These are phyloP conservation scores for Berberis vulgaris DNA, from an alignment of 164 flowering plant species.

Conservation along the genomic window DNA sequence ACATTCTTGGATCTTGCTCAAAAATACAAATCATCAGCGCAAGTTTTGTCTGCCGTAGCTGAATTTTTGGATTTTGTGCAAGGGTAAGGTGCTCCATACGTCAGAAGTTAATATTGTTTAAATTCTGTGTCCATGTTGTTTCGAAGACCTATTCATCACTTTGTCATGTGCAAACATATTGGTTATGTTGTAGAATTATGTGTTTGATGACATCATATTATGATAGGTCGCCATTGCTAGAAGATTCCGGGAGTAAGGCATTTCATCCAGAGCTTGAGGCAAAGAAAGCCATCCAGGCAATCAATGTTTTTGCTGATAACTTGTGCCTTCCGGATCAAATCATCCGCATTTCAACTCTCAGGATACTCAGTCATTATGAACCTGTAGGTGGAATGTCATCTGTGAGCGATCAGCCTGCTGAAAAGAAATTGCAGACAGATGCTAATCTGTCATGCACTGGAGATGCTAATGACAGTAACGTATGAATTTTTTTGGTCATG, in stretches of 20 bases:
- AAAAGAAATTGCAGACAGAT: slow-evolving; percentile 30
- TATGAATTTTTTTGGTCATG: slow-evolving; percentile 15
- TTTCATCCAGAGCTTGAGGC: slow-evolving; percentile 39
- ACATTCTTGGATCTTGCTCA: slow-evolving; percentile 48
- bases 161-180: not conserved
- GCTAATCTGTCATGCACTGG: slow-evolving; percentile 21
- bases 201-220: not conserved
- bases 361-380: slow-evolving; percentile 68
- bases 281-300: slow-evolving; percentile 32
- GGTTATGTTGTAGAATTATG: not conserved
- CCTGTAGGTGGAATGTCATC: slow-evolving; percentile 16
- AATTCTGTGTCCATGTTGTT: no score
- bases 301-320: slow-evolving; percentile 52
- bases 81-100: slow-evolving; percentile 27
- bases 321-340: slow-evolving; percentile 48
- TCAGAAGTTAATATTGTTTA: no score
- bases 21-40: slow-evolving; percentile 48
- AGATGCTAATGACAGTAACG: slow-evolving; percentile 27
- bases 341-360: slow-evolving; percentile 63
- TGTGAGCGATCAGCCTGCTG: slow-evolving; percentile 19
- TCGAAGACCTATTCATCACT: no score
- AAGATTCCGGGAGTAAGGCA: slow-evolving; percentile 11
- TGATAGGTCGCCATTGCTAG: slow-evolving; percentile 29
- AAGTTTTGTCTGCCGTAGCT: slow-evolving; percentile 67
- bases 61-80: slow-evolving; percentile 51